These are phyloP conservation scores for Colletotrichum spaethianum DNA, from an alignment of 2,329 filamentous ascomycete genomes.

Conservation along the genomic window DNA sequence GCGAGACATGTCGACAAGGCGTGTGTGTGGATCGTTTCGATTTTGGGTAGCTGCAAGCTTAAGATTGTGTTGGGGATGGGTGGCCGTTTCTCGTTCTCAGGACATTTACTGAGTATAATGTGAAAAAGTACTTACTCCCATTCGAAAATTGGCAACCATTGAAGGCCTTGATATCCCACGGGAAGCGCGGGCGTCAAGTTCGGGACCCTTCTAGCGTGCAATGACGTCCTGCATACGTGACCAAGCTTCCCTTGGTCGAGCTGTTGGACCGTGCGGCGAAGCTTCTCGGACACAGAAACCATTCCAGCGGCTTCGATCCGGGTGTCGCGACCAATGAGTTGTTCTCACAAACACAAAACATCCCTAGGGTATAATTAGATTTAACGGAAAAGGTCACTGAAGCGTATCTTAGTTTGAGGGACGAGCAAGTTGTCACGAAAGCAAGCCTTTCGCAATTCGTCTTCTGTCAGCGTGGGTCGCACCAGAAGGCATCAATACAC, in stretches of 20 bases:
- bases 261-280: constrained; percentile 9
- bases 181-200: background rate
- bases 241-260: background rate
- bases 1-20: constrained; percentile 29
- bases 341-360: background rate
- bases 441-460: background rate
- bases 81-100: background rate
- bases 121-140: background rate
- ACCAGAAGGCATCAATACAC: background rate
- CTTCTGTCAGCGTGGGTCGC: background rate
- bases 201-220: background rate
- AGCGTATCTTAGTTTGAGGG: background rate
- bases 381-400: too few species aligned
- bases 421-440: background rate
- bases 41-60: background rate
- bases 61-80: background rate
- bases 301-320: background rate
- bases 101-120: background rate
- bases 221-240: constrained; percentile 33
- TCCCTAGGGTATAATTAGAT: background rate
- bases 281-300: background rate
- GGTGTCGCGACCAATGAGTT: background rate
- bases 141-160: background rate
- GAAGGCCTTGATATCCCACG: background rate
- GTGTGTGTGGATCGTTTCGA: background rate